Percentiles rank a stretch among this genome's conserved stretches.
Conservation (phyloP, 2,329 filamentous ascomycete species). For the Trichoderma afroharzianum region DNA sequence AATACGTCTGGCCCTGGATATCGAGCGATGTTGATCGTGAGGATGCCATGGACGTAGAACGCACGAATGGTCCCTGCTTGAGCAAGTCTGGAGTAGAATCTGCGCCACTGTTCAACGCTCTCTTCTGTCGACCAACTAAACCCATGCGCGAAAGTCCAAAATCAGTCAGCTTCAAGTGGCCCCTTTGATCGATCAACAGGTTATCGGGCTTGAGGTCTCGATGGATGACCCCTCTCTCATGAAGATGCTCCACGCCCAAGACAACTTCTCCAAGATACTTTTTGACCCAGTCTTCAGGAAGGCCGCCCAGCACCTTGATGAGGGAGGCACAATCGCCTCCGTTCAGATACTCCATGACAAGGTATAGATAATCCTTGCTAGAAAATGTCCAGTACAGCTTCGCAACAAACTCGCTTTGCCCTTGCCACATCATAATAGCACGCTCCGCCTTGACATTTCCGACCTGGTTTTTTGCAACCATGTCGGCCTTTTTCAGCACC, state of each 20-base stretch:
- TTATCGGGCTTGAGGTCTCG: constrained; percentile 97
- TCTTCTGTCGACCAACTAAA: constrained; percentile 91
- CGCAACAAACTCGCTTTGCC: constrained; percentile 96
- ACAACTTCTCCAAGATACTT: constrained; percentile 97
- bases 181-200: constrained; percentile 91
- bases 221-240: constrained; percentile 92
- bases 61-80: constrained; percentile 86
- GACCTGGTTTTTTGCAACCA: constrained; percentile 99
- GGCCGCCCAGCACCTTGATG: constrained; percentile 86
- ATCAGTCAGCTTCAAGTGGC: constrained; percentile 94
- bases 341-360: constrained; percentile 99
- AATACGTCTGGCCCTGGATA: constrained; percentile 67
- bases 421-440: constrained; percentile 99
- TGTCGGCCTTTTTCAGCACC: constrained; percentile 98
- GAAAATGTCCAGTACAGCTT: constrained; percentile 99
- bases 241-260: constrained; percentile 92
- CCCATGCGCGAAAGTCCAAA: constrained; percentile 98
- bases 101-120: constrained; percentile 73
- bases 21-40: constrained; percentile 94
- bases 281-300: constrained; percentile 96
- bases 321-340: constrained; percentile 95
- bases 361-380: constrained; percentile 96
- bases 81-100: constrained; percentile 90
- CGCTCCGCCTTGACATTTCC: constrained; percentile 98
- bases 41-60: constrained; percentile 79